Evolutionary conservation across 1,284 basidiomycete genomes (phyloP).

Genomic region (Sanghuangporus baumii): DNA sequence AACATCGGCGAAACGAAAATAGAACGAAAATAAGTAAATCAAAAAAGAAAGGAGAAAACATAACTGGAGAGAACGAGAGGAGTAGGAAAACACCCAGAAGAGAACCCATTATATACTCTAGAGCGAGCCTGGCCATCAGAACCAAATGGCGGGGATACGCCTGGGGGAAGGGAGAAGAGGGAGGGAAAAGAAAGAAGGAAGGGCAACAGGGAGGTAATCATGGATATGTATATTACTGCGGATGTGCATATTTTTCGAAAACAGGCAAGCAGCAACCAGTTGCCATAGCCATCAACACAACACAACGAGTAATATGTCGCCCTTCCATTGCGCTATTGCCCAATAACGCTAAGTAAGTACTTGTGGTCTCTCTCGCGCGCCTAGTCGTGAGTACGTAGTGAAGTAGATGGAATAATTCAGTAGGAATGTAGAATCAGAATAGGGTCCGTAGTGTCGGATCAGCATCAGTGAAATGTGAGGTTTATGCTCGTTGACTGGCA

Average conservation of each 20-base stretch:
- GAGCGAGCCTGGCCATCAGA: background rate
- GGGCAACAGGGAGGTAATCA: background rate
- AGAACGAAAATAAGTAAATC: background rate
- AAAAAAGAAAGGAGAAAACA: background rate
- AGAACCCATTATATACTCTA: slow-evolving; percentile 5
- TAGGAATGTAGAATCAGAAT: background rate
- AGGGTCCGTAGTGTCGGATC: background rate
- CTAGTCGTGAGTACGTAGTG: background rate
- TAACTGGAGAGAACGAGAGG: background rate
- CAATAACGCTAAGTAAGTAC: background rate
- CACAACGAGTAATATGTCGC: background rate
- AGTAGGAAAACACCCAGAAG: background rate
- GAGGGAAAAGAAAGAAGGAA: background rate
- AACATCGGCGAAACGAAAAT: background rate
- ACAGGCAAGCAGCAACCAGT: slow-evolving; percentile 16
- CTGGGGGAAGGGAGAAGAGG: background rate
- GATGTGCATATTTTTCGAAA: background rate
- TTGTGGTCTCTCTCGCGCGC: background rate
- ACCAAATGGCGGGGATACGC: background rate
- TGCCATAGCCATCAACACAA: slow-evolving; percentile 14
- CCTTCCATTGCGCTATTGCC: background rate
- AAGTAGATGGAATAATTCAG: background rate
- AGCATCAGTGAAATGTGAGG: background rate
- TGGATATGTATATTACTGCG: background rate
- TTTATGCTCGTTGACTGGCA: slow-evolving; percentile 15